Base-by-base conservation (phyloP, 345 rosid genomes). In the Gossypium mustelinum region DNA sequence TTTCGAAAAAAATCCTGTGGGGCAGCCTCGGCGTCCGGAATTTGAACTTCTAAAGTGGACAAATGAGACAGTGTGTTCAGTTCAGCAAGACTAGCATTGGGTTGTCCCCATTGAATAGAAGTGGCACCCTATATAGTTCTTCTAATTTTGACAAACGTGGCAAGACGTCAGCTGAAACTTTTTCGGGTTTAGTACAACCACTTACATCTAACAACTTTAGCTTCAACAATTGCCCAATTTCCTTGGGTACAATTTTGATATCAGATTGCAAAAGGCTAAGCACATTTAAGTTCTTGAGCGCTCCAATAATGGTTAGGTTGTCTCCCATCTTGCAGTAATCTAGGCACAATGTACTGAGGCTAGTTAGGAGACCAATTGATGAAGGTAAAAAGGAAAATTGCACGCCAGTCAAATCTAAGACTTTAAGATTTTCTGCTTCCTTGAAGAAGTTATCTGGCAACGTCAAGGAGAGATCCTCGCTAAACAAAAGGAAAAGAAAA, bases 141-240 rank as follows among this genome's bases (percentile, higher is more conserved):
- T 85, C 88, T 18, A 83, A 75, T 7, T 14, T 48, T 8, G 75
- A 20, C 65, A 83, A 77, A 8, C 59, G 41, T 60, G 73, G 25
- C 0, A 85, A 34, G 2, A 85, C 68, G 2, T 41, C 60, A 0
- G 62, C 2, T 27, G 79, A 56, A 45, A 83, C 73, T 7, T 7
- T 66, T 79, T 25, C 6, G 0, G 79, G 74, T 0, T 7, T 1
- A 0, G 1, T 3, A 11, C 86, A 81, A 2, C 0, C 0, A 0
- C 14, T 74, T 44, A 81, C 60, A 43, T 81, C 67, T 29, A 79
- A 60, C 11, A 66, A 29, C 64, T 68, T 75, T 16, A 85, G 29
- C 11, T 11, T 14, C 0, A 56, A 44, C 59, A 83, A 25, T 10
- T 34, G 39, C 25, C 76, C 52, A 10, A 76, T 25, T 29, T 79